Conservation (phyloP, 768 basidiomycete genomes). For the Phanerochaete carnosa region DNA sequence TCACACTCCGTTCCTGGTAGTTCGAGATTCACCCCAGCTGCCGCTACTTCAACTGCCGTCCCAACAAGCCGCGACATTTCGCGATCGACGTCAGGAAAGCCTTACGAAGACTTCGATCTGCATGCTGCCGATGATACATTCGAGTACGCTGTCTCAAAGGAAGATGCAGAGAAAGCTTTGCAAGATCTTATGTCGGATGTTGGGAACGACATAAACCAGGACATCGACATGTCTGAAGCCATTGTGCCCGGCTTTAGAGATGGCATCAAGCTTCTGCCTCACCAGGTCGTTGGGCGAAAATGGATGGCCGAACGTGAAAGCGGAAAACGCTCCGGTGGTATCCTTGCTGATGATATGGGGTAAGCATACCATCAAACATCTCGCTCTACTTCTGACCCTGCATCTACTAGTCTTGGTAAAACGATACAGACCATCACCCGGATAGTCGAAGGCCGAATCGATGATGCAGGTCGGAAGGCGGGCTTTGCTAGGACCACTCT, state of each 20-base stretch:
- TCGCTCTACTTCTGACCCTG: background rate
- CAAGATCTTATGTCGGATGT: conserved; percentile 30
- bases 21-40: background rate
- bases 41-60: conserved; percentile 30
- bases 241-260: conserved; percentile 76
- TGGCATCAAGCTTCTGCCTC: conserved; percentile 70
- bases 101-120: conserved; percentile 32
- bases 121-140: conserved; percentile 21
- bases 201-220: conserved; percentile 29
- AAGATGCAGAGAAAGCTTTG: conserved; percentile 22
- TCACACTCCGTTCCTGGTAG: background rate
- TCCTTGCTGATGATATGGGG: conserved; percentile 93
- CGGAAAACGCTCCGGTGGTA: conserved; percentile 79
- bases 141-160: conserved; percentile 15
- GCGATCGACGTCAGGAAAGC: conserved; percentile 20
- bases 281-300: conserved; percentile 79
- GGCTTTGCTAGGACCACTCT: conserved; percentile 73
- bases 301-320: conserved; percentile 90
- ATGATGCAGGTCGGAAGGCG: conserved; percentile 62
- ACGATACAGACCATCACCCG: conserved; percentile 89
- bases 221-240: conserved; percentile 62
- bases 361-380: conserved; percentile 24
- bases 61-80: conserved; percentile 29
- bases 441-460: conserved; percentile 79
- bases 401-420: conserved; percentile 63